phyloP scores from a whole-genome alignment of 805 yeast genomes.

The Barnettozyma sucrosica region DNA sequence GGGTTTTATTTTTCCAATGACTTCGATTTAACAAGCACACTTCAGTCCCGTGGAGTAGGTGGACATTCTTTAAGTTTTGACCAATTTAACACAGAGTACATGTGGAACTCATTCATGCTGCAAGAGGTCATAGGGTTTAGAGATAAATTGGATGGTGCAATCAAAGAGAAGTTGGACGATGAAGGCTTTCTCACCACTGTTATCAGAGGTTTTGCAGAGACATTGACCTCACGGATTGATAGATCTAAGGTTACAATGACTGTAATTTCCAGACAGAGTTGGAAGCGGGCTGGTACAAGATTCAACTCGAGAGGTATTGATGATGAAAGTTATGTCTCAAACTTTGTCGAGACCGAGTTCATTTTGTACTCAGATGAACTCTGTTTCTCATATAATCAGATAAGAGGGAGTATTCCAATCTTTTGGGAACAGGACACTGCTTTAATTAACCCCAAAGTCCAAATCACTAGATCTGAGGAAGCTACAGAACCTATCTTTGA shows the following conservation, averaged over 20 bases:
- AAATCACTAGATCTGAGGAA: conserved; percentile 79
- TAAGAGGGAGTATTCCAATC: conserved; percentile 94
- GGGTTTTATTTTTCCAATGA: conserved; percentile 89
- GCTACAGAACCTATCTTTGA: conserved; percentile 91
- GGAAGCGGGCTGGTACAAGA: conserved; percentile 96
- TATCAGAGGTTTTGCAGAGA: conserved; percentile 92
- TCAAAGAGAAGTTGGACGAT: conserved; percentile 57
- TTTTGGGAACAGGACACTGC: conserved; percentile 98
- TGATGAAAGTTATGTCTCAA: conserved; percentile 92
- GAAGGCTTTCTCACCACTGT: conserved; percentile 85
- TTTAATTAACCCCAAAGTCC: conserved; percentile 83
- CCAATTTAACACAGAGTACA: conserved; percentile 74
- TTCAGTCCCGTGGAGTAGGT: conserved; percentile 68
- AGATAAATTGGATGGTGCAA: conserved; percentile 56
- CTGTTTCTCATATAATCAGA: conserved; percentile 74
- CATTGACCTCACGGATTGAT: conserved; percentile 41
- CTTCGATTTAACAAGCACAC: conserved; percentile 83
- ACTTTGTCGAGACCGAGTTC: conserved; percentile 90
- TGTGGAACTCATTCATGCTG: conserved; percentile 97
- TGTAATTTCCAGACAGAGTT: conserved; percentile 88
- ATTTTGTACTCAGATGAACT: conserved; percentile 50
- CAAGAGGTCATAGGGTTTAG: conserved; percentile 72
- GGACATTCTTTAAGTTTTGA: conserved; percentile 43
- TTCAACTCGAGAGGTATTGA: conserved; percentile 93
- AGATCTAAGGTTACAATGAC: conserved; percentile 49